Base-by-base conservation (phyloP, 176 grass and related monocot genomes). In the Luzula sylvatica region DNA sequence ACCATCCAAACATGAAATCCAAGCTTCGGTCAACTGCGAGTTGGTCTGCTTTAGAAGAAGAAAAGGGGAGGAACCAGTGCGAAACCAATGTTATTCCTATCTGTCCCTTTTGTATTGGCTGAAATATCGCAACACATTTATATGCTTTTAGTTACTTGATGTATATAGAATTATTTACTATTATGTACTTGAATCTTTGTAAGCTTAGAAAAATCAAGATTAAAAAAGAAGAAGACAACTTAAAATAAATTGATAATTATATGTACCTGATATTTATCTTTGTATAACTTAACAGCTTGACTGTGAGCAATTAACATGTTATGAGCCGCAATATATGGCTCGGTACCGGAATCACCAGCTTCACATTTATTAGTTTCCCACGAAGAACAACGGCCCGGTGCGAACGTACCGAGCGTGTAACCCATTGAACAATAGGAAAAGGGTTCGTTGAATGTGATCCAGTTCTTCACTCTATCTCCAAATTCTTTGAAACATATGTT, bases 401-500 rank as follows among this genome's bases (percentile, higher is more conserved):
- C 78, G 42, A 39, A 38, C 3, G 11, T 1, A 14, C 79, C 79
- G 2, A 7, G 3, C 20, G 50, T 59, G 13, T 94, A 94, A n/a
- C 79, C 83, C 2, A 16, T 7, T 5, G 49, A 13, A 18, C 75
- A 73, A 6, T 15, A 67, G 4, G 55, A 48, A 44, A n/a, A 49
- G 8, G 76, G 76, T 53, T 79, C 76, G 19, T 79, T 80, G 25
- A 80, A 68, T 17, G 76, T 95, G n/a, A 76, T 83, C 88, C 83
- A 95, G 65, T 54, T 30, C 65, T 95, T 78, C n/a, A 95, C 83
- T 0, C 83, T 66, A 50, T 87, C 83, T 46, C 88, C 83, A 28
- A 95, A 95, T 23, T 87, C 79, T 1, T n/a, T 60, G 69, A 84
- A 95, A 74, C 76, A 82, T 1, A 78, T 51, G 0, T 81, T 74